phyloP scores from a whole-genome alignment of 306 rosid species.

The Cucurbita pepo region DNA sequence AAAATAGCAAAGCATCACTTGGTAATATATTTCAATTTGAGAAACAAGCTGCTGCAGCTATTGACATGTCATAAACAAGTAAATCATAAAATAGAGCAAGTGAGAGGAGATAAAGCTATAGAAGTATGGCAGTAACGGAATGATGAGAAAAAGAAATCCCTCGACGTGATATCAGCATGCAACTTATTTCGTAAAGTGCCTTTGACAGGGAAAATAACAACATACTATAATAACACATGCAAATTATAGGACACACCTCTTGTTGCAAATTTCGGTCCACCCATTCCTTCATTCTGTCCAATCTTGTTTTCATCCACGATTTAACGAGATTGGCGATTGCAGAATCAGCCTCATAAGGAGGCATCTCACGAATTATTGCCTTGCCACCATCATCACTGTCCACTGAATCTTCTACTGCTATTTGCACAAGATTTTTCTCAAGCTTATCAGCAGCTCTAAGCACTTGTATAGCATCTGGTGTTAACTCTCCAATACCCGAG shows the following conservation, averaged over 20 bases:
- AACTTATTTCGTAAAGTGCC: neutral
- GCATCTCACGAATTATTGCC: constrained; percentile 98
- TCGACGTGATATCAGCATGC: neutral
- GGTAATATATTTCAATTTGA: neutral
- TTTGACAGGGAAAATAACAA: neutral
- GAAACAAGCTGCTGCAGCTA: neutral
- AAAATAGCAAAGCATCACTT: neutral
- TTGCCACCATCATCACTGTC: constrained; percentile 97
- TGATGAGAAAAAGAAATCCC: neutral
- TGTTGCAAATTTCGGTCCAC: constrained; percentile 88
- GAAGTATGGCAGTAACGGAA: neutral
- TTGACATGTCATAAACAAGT: neutral
- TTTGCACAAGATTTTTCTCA: constrained; percentile 92
- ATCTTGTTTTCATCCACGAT: constrained; percentile 76
- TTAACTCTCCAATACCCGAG: constrained; percentile 66
- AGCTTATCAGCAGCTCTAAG: constrained; percentile 92
- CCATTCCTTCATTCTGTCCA: constrained; percentile 85
- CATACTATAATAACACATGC: neutral
- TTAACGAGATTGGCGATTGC: constrained; percentile 87
- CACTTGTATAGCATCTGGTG: constrained; percentile 91
- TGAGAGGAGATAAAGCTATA: neutral
- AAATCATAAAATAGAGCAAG: neutral
- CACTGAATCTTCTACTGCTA: constrained; percentile 91
- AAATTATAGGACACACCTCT: constrained; percentile 51
- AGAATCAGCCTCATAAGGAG: constrained; percentile 88